Base-by-base conservation (phyloP, 257 asterid species). In the Fraxinus pennsylvanica region DNA sequence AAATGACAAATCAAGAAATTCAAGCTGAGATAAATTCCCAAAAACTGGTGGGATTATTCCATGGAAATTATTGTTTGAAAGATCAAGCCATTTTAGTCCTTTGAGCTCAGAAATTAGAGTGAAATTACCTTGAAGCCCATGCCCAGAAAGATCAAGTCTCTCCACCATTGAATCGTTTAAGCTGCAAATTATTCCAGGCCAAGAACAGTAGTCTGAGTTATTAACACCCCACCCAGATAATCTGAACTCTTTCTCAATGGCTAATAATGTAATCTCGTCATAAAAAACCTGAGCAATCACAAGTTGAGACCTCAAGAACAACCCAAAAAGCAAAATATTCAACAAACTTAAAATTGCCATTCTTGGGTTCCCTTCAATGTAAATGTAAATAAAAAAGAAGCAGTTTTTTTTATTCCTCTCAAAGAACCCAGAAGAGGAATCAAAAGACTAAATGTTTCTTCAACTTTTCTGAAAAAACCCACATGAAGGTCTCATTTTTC, bases 1-100 rank as follows among this genome's bases (percentile, higher is more conserved):
- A 81, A 89, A 91, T 0, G 99, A 95, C 39, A 95, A 90, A 90
- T 95, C 99, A 82, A 95, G 99, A 88, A 88, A 89, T 81, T 90
- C 91, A 78, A 95, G 97, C 80, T 84, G 82, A 39, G 91, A 80
- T 71, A 95, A 85, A 43, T 88, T 85, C 41, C 90, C 94, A 68
- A 95, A 85, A 35, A 86, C 83, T 65, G 83, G 81, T 73, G 97
- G 97, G 38, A 95, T 95, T 21, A 77, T 38, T 76, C 97, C 97
- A 71, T 81, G 90, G 77, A 95, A 93, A 74, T 86, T 87, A 88
- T 95, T 95, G 82, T 74, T 52, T 38, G 99, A 95, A 81, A 95
- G 97, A 86, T 92, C 98, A 76, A 95, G 97, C 85, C 83, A 88
- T 50, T 86, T 93, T 80, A 95, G 87, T 30, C 90, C 88, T 85